A percentile compares a stretch with the other conserved stretches of the same genome.
Conservation (phyloP, 805 yeast species). For the Teunomyces tritomae region DNA sequence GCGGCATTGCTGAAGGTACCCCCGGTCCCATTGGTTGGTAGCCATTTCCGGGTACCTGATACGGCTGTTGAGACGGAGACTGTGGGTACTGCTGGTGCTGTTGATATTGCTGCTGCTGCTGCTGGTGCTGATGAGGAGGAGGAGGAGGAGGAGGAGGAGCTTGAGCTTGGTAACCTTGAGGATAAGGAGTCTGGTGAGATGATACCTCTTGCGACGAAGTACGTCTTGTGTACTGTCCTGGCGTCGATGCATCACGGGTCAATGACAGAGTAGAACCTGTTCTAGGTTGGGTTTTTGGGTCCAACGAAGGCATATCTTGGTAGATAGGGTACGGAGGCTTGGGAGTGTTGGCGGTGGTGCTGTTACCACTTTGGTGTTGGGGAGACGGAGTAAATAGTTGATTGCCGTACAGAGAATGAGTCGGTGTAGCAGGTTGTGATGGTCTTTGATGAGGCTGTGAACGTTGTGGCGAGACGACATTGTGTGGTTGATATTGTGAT, state of each 20-base stretch:
- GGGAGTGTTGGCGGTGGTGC: not conserved
- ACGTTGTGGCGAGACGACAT: not conserved
- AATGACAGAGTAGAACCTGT: constrained; percentile 1
- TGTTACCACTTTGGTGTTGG: constrained; percentile 5
- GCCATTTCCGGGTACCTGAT: constrained; percentile 1
- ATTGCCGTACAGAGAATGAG: not conserved
- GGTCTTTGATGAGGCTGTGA: not conserved
- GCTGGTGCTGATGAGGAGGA: no score
- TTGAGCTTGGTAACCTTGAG: not conserved
- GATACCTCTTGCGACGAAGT: not conserved
- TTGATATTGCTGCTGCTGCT: constrained; percentile 10
- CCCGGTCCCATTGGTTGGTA: not conserved
- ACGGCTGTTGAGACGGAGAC: constrained; percentile 9
- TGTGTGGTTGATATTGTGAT: not conserved
- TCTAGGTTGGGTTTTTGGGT: not conserved
- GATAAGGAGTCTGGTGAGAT: not conserved
- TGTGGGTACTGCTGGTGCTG: constrained; percentile 5
- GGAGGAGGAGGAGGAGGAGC: no score
- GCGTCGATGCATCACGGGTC: not conserved
- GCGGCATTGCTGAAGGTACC: not conserved
- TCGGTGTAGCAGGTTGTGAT: not conserved
- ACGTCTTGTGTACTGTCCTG: not conserved
- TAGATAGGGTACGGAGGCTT: constrained; percentile 1
- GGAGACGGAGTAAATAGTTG: not conserved
- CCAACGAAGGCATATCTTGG: not conserved